These are phyloP conservation scores for Phtheirospermum japonicum DNA, from an alignment of 257 asterid genomes.

Conservation along the genomic window DNA sequence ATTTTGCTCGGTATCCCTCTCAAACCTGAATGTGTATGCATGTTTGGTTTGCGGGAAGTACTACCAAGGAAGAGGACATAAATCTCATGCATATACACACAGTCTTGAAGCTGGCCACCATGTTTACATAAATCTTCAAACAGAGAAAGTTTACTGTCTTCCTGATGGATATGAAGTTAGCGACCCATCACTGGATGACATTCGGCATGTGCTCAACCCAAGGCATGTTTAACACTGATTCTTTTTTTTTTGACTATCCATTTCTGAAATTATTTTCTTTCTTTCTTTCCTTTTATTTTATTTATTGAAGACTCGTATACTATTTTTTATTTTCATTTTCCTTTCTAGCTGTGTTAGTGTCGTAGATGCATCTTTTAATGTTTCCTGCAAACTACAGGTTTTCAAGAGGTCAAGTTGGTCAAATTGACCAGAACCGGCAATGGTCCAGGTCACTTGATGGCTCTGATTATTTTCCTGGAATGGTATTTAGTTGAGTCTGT, in stretches of 20 bases:
- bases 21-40: slow-evolving; percentile 93
- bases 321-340: slow-evolving; percentile 8
- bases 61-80: slow-evolving; percentile 94
- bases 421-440: slow-evolving; percentile 72
- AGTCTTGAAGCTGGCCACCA: slow-evolving; percentile 98
- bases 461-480: slow-evolving; percentile 98
- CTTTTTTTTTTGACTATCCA: background rate
- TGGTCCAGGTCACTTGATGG: slow-evolving; percentile 99
- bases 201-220: slow-evolving; percentile 89
- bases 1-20: slow-evolving; percentile 91
- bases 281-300: too few relatives aligned
- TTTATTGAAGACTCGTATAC: background rate
- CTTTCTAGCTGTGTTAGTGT: background rate
- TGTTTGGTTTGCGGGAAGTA: slow-evolving; percentile 97
- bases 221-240: slow-evolving; percentile 43
- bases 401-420: slow-evolving; percentile 68
- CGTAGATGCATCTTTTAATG: slow-evolving; percentile 10
- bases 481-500: slow-evolving; percentile 46
- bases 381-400: slow-evolving; percentile 49
- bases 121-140: slow-evolving; percentile 86
- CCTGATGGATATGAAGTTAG: slow-evolving; percentile 97
- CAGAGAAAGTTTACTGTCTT: slow-evolving; percentile 95
- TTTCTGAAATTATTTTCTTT: background rate
- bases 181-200: slow-evolving; percentile 92
- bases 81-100: slow-evolving; percentile 95